Conservation (phyloP, 768 basidiomycete genomes). For the Agaricus subrufescens region DNA sequence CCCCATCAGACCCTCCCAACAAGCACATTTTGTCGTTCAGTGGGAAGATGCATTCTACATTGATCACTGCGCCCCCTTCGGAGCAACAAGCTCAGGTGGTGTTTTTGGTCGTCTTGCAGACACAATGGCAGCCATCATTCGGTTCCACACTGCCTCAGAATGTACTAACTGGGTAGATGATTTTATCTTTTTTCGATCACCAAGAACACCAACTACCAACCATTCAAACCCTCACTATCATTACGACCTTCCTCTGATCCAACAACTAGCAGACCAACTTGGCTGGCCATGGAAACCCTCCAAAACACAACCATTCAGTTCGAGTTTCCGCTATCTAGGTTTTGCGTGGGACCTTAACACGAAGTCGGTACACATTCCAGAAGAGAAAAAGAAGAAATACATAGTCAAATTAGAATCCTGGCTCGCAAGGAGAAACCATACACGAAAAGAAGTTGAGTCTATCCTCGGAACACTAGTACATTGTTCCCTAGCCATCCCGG, state of each 20-base stretch:
- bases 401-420: conserved; percentile 18
- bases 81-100: conserved; percentile 21
- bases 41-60: conserved; percentile 21
- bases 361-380: conserved; percentile 26
- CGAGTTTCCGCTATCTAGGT: conserved; percentile 29
- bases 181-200: conserved; percentile 15
- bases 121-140: conserved; percentile 21
- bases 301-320: conserved; percentile 22
- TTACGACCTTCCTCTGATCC: conserved; percentile 5
- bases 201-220: conserved; percentile 1
- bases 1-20: conserved; percentile 25
- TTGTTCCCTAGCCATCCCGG: conserved; percentile 23
- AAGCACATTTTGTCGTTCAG: conserved; percentile 18
- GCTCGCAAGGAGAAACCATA: conserved; percentile 8
- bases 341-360: conserved; percentile 28
- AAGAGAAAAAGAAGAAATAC: conserved; percentile 25
- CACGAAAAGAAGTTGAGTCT: conserved; percentile 17
- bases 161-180: conserved; percentile 28
- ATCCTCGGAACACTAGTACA: conserved; percentile 32
- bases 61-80: conserved; percentile 25
- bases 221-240: not conserved
- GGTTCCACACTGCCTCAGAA: not conserved
- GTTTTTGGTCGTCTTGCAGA: conserved; percentile 28
- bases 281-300: conserved; percentile 32
- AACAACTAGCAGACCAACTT: conserved; percentile 15